Conservation (phyloP, 495 filamentous ascomycete genomes). For the Penicillium coffeae region DNA sequence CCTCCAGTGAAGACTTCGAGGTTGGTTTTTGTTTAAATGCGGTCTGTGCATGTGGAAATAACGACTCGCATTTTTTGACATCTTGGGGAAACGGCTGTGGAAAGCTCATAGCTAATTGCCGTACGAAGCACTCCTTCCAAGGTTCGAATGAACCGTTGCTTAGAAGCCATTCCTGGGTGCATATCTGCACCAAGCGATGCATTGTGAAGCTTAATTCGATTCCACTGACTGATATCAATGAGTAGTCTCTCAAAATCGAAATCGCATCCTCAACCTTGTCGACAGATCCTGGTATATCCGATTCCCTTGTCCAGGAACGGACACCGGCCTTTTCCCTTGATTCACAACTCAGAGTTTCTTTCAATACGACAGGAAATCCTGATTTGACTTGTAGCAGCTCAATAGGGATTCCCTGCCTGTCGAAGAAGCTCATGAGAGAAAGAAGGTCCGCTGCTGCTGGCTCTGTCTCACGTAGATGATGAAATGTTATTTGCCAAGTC, state of each 20-base stretch:
- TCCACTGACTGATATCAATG: neutral
- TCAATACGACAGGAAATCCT: constrained; percentile 11
- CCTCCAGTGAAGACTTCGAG: neutral
- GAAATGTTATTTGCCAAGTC: constrained; percentile 48
- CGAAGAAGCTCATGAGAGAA: constrained; percentile 43
- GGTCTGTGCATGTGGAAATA: neutral
- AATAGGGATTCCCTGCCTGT: constrained; percentile 37
- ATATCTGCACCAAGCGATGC: constrained; percentile 1
- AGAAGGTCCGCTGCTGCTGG: constrained; percentile 31
- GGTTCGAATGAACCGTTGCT: neutral
- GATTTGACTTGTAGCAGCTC: too few relatives aligned
- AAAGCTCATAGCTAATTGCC: neutral
- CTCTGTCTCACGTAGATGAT: constrained; percentile 30
- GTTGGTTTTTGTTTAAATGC: neutral
- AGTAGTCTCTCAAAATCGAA: neutral
- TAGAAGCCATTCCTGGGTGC: neutral
- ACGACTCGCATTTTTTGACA: neutral
- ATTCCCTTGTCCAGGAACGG: too few relatives aligned
- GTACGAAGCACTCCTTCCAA: neutral
- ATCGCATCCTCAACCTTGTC: neutral
- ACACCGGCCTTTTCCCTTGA: too few relatives aligned
- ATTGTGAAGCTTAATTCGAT: neutral
- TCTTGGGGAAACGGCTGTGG: neutral
- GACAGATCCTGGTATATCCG: too few relatives aligned
- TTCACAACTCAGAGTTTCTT: neutral